phyloP scores from a whole-genome alignment of 2,329 filamentous ascomycete species.

The Pseudohalonectria lignicola region DNA sequence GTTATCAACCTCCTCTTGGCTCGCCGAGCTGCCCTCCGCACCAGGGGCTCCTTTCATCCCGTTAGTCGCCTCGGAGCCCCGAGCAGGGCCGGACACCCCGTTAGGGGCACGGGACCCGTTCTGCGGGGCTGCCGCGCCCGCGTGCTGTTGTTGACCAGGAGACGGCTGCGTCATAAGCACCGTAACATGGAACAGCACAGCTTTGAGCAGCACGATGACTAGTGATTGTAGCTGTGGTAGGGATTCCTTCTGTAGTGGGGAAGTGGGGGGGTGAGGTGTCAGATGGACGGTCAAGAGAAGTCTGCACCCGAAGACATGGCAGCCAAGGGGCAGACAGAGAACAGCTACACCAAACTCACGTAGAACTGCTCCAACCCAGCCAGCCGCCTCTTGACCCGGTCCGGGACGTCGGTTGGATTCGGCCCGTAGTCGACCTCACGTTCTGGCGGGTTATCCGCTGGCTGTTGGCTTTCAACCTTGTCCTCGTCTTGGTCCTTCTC shows the following conservation, averaged over 20 bases:
- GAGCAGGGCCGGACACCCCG: constrained; percentile 12
- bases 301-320: too few relatives aligned
- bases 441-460: constrained; percentile 20
- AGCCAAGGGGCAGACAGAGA: too few relatives aligned
- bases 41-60: constrained; percentile 22
- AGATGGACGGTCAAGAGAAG: too few relatives aligned
- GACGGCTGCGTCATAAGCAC: constrained; percentile 58
- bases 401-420: constrained; percentile 30
- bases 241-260: constrained; percentile 54
- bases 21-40: constrained; percentile 35
- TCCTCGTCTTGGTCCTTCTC: constrained; percentile 24
- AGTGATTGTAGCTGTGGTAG: constrained; percentile 85
- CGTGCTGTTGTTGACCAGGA: constrained; percentile 30
- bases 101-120: constrained; percentile 16
- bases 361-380: constrained; percentile 75
- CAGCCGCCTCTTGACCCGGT: constrained; percentile 53
- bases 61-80: constrained; percentile 13
- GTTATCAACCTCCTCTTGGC: constrained; percentile 65
- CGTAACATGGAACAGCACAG: constrained; percentile 78
- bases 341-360: constrained; percentile 39
- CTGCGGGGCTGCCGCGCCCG: constrained; percentile 23
- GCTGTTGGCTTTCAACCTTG: too few relatives aligned
- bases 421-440: constrained; percentile 39
- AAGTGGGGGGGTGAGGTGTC: too few relatives aligned
- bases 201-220: constrained; percentile 84